Evolutionary conservation across 371 early-diverging fungal species (phyloP), one percentile per base, ranked within the genome.

Genomic region (Mycotypha africana): DNA sequence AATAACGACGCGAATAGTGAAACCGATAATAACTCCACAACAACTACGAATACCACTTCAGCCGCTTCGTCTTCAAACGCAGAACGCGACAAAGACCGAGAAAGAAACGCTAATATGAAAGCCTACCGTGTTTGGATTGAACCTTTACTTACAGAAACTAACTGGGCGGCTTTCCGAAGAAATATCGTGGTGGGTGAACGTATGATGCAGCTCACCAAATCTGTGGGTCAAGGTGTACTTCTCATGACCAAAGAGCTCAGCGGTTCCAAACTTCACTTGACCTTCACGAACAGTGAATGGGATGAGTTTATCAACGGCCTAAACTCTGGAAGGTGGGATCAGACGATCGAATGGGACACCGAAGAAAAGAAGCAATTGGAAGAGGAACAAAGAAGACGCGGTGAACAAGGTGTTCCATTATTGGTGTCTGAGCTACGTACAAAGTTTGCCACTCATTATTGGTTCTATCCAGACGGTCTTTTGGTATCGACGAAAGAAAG

Each of bases 101-200:
- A 68, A 30, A 46, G 66, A 0, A 57, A 51, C 15, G 34, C 34
- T 4, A 33, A 33, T 4, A 33, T 68, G 69, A 68, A 63, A 42
- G 58, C 59, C 7, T 68, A 68, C 30, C 64, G 69, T 7, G 38
- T 48, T 11, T 61, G 63, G 64, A 56, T 68, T 12, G 69, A 68
- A n/a, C 69, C 64, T 3, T 31, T 53, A 2, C 42, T 68, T 30
- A 56, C 45, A 0, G 64, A 58, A 23, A 64, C 58, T 7, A 64
- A 68, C 38, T 68, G 69, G 69, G 69, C 69, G 3, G 69, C 69
- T 0, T 68, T 68, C 34, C 64, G 69, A 15, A 54, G 69, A 16
- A 68, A 68, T 22, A 56, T 64, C 15, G 62, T 68, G 14, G 69
- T 68, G 0, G 69, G 69, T 23, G 69, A 68, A 28, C 59, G 69